Percentiles rank a stretch among this genome's conserved stretches.
Conservation (phyloP, 768 basidiomycete genomes). For the Auriscalpium microsporum region DNA sequence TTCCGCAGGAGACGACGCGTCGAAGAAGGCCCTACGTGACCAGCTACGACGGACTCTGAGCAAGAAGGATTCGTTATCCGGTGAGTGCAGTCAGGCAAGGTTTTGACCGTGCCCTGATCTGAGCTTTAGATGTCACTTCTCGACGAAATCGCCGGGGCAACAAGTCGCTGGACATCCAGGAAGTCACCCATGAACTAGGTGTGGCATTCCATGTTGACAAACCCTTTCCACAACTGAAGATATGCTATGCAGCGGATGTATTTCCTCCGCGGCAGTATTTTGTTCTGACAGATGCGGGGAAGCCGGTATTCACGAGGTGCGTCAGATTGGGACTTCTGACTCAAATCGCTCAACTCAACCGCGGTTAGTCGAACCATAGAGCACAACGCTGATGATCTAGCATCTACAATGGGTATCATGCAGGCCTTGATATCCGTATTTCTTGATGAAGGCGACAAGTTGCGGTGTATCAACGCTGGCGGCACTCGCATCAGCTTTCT, state of each 20-base stretch:
- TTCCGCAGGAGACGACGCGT: constrained; percentile 40
- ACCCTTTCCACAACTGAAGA: not conserved
- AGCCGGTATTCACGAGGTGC: constrained; percentile 91
- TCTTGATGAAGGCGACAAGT: constrained; percentile 82
- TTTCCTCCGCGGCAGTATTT: constrained; percentile 73
- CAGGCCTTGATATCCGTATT: constrained; percentile 96
- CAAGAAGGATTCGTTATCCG: constrained; percentile 40
- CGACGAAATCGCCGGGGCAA: constrained; percentile 12
- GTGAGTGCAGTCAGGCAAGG: constrained; percentile 23
- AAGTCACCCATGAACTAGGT: constrained; percentile 11
- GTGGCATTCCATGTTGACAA: not conserved
- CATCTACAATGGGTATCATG: constrained; percentile 83
- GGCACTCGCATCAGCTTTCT: constrained; percentile 79
- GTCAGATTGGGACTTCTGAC: not conserved
- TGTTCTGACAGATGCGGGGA: constrained; percentile 90
- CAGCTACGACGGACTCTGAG: constrained; percentile 62
- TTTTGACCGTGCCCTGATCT: not conserved
- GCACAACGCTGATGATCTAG: constrained; percentile 55
- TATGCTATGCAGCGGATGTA: constrained; percentile 14
- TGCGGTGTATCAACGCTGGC: constrained; percentile 79
- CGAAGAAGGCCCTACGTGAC: constrained; percentile 59
- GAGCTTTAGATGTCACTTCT: constrained; percentile 5
- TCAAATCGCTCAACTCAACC: not conserved
- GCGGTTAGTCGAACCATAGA: constrained; percentile 39
- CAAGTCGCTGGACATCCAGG: constrained; percentile 10